Base-by-base conservation (phyloP, 495 filamentous ascomycete species). In the Terfezia boudieri region DNA sequence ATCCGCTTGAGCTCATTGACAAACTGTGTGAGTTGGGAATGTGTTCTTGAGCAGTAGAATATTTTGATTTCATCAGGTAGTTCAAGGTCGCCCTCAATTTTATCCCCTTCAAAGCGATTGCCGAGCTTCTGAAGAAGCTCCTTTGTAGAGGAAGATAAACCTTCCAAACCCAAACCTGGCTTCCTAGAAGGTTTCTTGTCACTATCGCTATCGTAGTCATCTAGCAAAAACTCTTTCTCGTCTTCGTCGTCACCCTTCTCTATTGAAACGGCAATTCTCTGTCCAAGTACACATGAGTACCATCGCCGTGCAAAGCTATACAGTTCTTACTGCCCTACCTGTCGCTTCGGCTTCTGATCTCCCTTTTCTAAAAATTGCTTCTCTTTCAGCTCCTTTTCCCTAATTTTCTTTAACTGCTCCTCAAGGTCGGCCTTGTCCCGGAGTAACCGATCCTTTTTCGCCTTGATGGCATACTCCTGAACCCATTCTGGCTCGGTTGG, bases 1-100 rank as follows among this genome's bases (percentile, higher is more conserved):
- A 93, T 84, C n/a, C 85, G 79, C 3, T 83, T 78, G 36, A 98
- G 69, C 61, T 98, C 92, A 53, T 80, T 77, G n/a, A 87, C 80
- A 63, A 98, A 95, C 67, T 98, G 90, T 5, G 82, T 82, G 17
- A 96, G 68, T 61, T 98, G 90, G 0, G 90, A 96, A 61, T 98
- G 90, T 2, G 90, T 98, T 60, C 90, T 74, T 12, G 90, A 96
- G 55, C 88, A 94, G 66, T 83, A 96, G 66, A 84, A 94, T 26
- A 98, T 84, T 73, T 86, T 88, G 17, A 80, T 71, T 50, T 79
- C 73, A 52, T 76, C 71, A 23, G 74, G 73, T 10, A 71, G 62
- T 53, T 79, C 76, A 10, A 69, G 64, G 12, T 73, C 72, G 48
- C 72, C 69, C 8, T 71, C 67, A 36, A 74, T 70, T 6, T 74